Base-by-base conservation (phyloP, 129 eudicot species). In the Sambucus nigra region DNA sequence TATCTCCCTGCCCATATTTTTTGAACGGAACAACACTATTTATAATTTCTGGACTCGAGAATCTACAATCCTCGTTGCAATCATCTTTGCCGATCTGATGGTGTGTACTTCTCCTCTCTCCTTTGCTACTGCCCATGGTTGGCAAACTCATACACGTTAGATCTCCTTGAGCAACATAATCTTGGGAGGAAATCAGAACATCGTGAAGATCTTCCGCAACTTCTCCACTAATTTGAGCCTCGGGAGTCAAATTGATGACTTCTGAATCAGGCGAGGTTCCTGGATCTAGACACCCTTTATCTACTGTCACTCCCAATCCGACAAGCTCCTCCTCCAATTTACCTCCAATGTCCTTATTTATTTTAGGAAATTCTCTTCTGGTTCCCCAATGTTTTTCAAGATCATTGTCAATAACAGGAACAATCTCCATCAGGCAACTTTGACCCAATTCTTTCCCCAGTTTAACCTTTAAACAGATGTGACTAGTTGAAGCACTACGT, bases 221-320 rank as follows among this genome's bases (percentile, higher is more conserved):
- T 50, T 52, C 73, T 27, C 59, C 78, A 52, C 48, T 67, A 64
- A 41, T 52, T 56, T 55, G 76, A 48, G 76, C 31, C 42, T 89
- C 94, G 7, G 70, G 77, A 71, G 69, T 67, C 32, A 70, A 59
- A 47, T 84, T 81, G 33, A 89, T 79, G 64, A 89, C 95, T 82
- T 84, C 98, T 15, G 98, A 89, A 70, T 89, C 95, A 27, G 98
- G 98, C 63, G 98, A 89, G 52, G 95, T 85, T 57, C 88, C 94
- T 8, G 80, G 68, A 66, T 89, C 94, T 50, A 57, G 66, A 47
- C 68, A 66, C 57, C 77, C 55, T 45, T 61, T 72, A 57, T 79
- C 91, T 57, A 24, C 51, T 28, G 76, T 45, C 39, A 60, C 80
- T 19, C 45, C 70, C 48, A 52, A 51, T 60, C 61, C 71, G n/a